Percentiles rank a stretch among this genome's conserved stretches.
phyloP scores from a whole-genome alignment of 768 basidiomycete species.

The Trametes cinnabarina region DNA sequence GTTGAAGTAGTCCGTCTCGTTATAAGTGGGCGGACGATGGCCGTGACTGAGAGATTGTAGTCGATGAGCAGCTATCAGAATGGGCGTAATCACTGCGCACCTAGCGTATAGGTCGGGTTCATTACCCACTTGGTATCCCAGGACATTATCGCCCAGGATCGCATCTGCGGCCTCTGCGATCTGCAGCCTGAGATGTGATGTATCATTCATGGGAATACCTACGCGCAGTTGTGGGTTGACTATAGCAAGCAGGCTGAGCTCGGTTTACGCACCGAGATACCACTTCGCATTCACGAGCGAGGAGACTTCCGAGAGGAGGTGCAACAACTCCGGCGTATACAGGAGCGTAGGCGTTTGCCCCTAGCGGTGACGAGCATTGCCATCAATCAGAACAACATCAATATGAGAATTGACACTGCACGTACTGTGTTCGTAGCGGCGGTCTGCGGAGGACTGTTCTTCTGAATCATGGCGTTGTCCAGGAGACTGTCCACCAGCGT shows the following conservation, averaged over 20 bases:
- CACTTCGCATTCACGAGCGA: constrained; percentile 58
- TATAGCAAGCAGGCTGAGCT: background rate
- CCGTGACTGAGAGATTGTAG: constrained; percentile 29
- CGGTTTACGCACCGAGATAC: constrained; percentile 47
- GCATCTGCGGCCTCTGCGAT: constrained; percentile 58
- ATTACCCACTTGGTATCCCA: constrained; percentile 73
- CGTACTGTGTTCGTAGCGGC: background rate
- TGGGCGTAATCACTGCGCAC: background rate
- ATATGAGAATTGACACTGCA: background rate
- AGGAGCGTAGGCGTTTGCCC: constrained; percentile 68
- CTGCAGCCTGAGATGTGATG: constrained; percentile 46
- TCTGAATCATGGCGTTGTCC: constrained; percentile 49
- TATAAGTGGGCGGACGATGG: constrained; percentile 34
- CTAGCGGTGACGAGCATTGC: too few species aligned
- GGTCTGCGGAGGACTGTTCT: constrained; percentile 33
- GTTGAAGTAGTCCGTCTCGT: constrained; percentile 44
- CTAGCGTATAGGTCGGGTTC: constrained; percentile 72
- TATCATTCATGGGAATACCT: constrained; percentile 68
- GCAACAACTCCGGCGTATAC: constrained; percentile 64
- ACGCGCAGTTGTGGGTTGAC: background rate
- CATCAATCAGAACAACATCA: too few species aligned
- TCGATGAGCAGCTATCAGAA: background rate
- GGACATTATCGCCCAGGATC: constrained; percentile 61
- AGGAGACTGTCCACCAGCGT: constrained; percentile 48
- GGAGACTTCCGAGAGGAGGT: constrained; percentile 61